Conservation (phyloP, 208 protist genomes). For the Leishmania amazonensis region DNA sequence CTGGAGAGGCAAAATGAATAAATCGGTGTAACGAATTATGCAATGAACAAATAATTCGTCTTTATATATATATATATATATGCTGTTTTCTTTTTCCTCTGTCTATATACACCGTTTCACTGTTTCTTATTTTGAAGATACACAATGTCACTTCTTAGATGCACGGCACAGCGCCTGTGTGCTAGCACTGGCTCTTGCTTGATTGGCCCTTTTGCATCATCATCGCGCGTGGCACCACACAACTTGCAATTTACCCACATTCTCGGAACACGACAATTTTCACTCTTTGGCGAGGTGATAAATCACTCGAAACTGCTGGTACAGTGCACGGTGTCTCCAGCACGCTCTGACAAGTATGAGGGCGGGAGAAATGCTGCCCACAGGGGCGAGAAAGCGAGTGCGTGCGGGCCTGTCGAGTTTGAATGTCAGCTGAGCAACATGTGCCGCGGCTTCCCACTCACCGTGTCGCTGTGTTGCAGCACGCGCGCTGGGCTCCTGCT, state of each 20-base stretch:
- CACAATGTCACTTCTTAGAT: neutral
- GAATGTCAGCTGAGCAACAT: slow-evolving; percentile 37
- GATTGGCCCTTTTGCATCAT: neutral
- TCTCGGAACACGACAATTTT: slow-evolving; percentile 18
- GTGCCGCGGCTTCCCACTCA: slow-evolving; percentile 28
- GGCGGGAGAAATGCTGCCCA: too few species aligned
- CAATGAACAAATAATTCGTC: neutral
- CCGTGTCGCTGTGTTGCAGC: slow-evolving; percentile 25
- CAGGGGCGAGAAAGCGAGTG: neutral
- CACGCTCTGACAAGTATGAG: neutral
- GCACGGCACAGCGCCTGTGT: neutral
- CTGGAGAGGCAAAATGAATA: neutral
- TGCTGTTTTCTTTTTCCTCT: neutral
- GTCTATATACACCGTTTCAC: neutral
- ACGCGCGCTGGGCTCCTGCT: slow-evolving; percentile 33
- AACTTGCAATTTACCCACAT: slow-evolving; percentile 18
- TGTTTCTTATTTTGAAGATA: neutral
- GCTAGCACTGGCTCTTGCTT: neutral
- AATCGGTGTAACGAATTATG: neutral
- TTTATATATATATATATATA: neutral
- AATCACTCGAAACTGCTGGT: slow-evolving; percentile 2
- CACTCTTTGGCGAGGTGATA: neutral
- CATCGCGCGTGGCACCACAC: neutral
- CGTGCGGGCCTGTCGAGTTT: slow-evolving; percentile 11
- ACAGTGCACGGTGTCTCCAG: neutral